phyloP scores from a whole-genome alignment of 345 rosid species.

The Pistacia atlantica region DNA sequence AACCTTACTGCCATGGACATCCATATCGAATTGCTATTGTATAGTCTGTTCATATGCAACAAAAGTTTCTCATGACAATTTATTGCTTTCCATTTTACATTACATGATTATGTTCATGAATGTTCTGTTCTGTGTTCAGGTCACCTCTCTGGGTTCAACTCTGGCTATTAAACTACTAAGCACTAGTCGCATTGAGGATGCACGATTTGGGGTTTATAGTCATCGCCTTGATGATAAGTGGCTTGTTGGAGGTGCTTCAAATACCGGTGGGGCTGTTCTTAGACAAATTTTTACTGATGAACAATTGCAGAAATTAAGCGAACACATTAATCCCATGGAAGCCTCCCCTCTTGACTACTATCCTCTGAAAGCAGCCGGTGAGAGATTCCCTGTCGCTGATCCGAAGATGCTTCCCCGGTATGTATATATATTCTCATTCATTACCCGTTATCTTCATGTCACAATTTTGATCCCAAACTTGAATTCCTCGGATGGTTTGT shows the following conservation, averaged over 20 bases:
- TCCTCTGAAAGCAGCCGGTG: conserved; percentile 71
- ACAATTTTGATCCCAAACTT: not conserved
- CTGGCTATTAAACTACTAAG: conserved; percentile 88
- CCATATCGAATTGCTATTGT: not conserved
- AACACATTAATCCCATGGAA: conserved; percentile 60
- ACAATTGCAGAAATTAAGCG: conserved; percentile 66
- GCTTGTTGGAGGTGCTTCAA: conserved; percentile 99
- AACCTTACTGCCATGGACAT: not conserved
- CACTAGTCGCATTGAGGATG: conserved; percentile 82
- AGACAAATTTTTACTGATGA: conserved; percentile 76
- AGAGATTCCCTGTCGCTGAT: conserved; percentile 90
- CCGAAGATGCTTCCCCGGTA: conserved; percentile 84
- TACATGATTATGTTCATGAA: not conserved
- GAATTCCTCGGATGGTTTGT: not conserved
- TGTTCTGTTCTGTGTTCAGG: conserved; percentile 36
- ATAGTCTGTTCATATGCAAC: conserved; percentile 1
- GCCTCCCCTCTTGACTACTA: conserved; percentile 82
- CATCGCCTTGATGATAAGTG: conserved; percentile 94
- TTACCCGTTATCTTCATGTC: not conserved
- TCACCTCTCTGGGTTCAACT: conserved; percentile 91
- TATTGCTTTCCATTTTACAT: not conserved
- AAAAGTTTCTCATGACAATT: not conserved
- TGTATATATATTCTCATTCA: not conserved
- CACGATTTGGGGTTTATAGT: conserved; percentile 90
- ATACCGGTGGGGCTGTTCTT: conserved; percentile 95